Evolutionary conservation across 345 rosid genomes (phyloP).

Genomic region (Arabidopsis suecica): DNA sequence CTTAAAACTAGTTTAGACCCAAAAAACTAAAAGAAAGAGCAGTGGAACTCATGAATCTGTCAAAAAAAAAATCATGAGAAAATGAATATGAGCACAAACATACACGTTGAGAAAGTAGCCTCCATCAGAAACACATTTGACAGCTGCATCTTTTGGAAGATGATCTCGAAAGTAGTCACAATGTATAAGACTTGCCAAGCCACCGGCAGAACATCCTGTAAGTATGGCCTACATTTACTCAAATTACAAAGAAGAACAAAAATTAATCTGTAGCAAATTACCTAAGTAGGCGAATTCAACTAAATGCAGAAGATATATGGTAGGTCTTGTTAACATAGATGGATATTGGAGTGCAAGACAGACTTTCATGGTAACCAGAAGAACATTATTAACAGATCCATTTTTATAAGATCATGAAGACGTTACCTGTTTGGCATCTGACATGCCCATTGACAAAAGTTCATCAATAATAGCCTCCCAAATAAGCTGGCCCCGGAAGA

Average conservation of each 20-base stretch:
- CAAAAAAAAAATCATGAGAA: background rate
- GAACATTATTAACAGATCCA: background rate
- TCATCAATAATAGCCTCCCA: slow-evolving; percentile 88
- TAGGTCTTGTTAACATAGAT: background rate
- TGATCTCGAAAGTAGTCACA: slow-evolving; percentile 75
- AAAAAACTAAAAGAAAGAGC: slow-evolving; percentile 14
- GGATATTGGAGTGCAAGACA: slow-evolving; percentile 9
- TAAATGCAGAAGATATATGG: slow-evolving; percentile 9
- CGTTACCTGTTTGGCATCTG: slow-evolving; percentile 67
- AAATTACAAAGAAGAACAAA: background rate
- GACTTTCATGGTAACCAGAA: background rate
- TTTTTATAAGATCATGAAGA: background rate
- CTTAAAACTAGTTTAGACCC: slow-evolving; percentile 5
- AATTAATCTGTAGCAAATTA: background rate
- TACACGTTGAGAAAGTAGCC: slow-evolving; percentile 92
- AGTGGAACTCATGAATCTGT: background rate
- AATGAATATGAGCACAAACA: slow-evolving; percentile 40
- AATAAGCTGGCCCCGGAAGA: slow-evolving; percentile 90
- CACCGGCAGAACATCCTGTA: slow-evolving; percentile 98
- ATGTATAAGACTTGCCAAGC: slow-evolving; percentile 85
- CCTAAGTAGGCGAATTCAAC: background rate
- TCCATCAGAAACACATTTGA: slow-evolving; percentile 96
- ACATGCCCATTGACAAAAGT: slow-evolving; percentile 73
- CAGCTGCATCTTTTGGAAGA: slow-evolving; percentile 67
- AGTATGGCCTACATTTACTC: slow-evolving; percentile 72